phyloP scores from a whole-genome alignment of 2,329 filamentous ascomycete genomes.

The Ophiostoma ips region DNA sequence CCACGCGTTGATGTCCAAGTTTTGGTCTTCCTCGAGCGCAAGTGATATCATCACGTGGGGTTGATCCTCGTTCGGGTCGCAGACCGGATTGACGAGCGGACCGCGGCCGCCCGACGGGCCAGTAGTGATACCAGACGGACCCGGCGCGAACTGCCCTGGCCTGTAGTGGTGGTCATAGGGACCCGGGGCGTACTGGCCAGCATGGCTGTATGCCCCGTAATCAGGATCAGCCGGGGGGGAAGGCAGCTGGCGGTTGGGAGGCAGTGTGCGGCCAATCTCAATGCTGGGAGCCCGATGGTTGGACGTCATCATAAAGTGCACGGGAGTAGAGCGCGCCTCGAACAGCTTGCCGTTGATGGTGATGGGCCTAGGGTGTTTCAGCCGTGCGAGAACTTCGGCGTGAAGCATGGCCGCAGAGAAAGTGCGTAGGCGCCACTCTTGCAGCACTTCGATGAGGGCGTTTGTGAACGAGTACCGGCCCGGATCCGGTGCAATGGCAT shows the following conservation, averaged over 20 bases:
- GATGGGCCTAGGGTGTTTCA: constrained; percentile 45
- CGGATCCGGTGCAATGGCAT: constrained; percentile 45
- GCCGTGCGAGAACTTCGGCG: constrained; percentile 43
- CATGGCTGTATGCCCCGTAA: constrained; percentile 8
- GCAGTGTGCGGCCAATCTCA: constrained; percentile 32
- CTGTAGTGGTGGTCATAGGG: background rate
- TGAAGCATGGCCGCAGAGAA: constrained; percentile 49
- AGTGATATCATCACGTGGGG: constrained; percentile 49
- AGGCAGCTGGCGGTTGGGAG: constrained; percentile 22
- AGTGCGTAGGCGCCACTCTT: constrained; percentile 39
- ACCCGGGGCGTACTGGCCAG: background rate
- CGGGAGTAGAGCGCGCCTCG: constrained; percentile 43
- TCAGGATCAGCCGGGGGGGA: constrained; percentile 22
- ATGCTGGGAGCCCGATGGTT: constrained; percentile 46
- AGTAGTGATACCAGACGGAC: background rate
- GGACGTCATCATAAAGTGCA: constrained; percentile 50
- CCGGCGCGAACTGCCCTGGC: background rate
- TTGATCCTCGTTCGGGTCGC: constrained; percentile 38
- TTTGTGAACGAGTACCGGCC: constrained; percentile 47
- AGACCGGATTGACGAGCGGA: constrained; percentile 10
- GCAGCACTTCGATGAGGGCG: constrained; percentile 43
- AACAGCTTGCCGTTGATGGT: constrained; percentile 43
- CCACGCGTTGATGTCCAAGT: constrained; percentile 43
- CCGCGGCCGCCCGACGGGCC: constrained; percentile 12
- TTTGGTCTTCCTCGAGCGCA: constrained; percentile 43